A percentile compares a stretch with the other conserved stretches of the same genome.
Conservation (phyloP, 495 filamentous ascomycete genomes). For the Opeltia flavorubescens region DNA sequence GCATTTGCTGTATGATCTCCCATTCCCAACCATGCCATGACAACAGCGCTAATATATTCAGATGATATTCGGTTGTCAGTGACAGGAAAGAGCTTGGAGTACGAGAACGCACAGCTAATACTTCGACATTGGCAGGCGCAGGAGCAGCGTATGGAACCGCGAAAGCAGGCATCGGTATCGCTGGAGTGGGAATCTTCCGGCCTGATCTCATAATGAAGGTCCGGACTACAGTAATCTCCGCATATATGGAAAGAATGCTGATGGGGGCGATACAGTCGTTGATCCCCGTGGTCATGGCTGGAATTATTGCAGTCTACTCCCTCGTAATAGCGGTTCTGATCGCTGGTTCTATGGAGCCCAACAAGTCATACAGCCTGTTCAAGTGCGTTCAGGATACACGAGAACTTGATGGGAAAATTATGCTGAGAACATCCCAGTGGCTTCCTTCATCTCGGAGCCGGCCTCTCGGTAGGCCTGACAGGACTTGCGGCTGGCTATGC, state of each 20-base stretch:
- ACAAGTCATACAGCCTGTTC: conserved; percentile 61
- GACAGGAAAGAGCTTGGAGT: conserved; percentile 4
- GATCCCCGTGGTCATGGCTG: conserved; percentile 97
- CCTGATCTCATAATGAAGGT: conserved; percentile 98
- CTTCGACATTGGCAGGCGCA: conserved; percentile 40
- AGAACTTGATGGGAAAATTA: too few relatives aligned
- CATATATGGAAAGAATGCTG: conserved; percentile 5
- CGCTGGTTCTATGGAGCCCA: conserved; percentile 61
- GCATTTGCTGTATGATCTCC: conserved; percentile 68
- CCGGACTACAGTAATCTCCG: conserved; percentile 8
- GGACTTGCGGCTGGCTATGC: conserved; percentile 94
- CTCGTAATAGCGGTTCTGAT: conserved; percentile 95
- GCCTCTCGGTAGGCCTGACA: conserved; percentile 81
- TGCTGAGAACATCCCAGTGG: conserved; percentile 34
- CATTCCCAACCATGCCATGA: conserved; percentile 5
- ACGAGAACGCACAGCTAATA: conserved; percentile 9
- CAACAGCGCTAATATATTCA: conserved; percentile 22
- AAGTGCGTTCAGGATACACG: conserved; percentile 49
- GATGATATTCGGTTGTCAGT: conserved; percentile 85
- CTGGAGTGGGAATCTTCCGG: conserved; percentile 83
- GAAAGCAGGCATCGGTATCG: conserved; percentile 92
- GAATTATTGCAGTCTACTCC: conserved; percentile 96
- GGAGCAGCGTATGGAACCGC: conserved; percentile 96
- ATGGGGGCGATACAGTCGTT: conserved; percentile 45
- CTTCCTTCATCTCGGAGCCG: conserved; percentile 85